Evolutionary conservation across 2,329 filamentous ascomycete genomes (phyloP).

Genomic region (Xenosphaeropsis pyriputrescens): DNA sequence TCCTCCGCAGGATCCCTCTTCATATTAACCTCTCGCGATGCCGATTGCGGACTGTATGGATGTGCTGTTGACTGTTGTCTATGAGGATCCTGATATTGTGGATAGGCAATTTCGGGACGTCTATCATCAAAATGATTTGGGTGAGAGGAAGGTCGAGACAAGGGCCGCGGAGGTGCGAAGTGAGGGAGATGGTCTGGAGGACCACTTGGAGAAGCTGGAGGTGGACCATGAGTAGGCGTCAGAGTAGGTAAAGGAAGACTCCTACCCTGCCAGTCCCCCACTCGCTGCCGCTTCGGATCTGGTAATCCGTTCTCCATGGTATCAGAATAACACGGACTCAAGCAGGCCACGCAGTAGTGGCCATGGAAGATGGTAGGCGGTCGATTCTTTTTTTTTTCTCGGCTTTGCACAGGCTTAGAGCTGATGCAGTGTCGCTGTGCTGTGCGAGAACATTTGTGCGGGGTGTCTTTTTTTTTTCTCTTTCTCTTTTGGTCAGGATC

Average conservation of each 20-base stretch:
- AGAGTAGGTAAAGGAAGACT: too few relatives aligned
- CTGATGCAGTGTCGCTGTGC: conserved; percentile 12
- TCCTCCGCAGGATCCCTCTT: conserved; percentile 33
- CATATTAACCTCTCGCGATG: conserved; percentile 33
- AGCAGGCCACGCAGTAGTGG: conserved; percentile 17
- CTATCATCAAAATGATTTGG: conserved; percentile 35
- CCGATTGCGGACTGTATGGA: conserved; percentile 20
- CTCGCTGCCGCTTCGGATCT: conserved; percentile 44
- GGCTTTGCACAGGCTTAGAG: conserved; percentile 18
- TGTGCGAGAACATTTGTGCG: conserved; percentile 14
- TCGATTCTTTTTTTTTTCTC: conserved; percentile 8
- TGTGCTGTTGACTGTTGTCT: conserved; percentile 9
- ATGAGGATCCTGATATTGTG: conserved; percentile 26
- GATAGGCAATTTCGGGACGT: conserved; percentile 40
- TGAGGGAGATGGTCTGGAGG: conserved; percentile 14
- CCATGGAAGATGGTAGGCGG: conserved; percentile 20
- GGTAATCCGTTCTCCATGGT: conserved; percentile 44
- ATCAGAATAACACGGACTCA: conserved; percentile 27
- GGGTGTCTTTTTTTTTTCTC: conserved; percentile 2
- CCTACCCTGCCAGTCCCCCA: conserved; percentile 15
- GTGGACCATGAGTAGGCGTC: too few relatives aligned
- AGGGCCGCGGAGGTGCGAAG: conserved; percentile 13
- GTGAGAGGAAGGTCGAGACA: conserved; percentile 11
- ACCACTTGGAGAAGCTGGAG: conserved; percentile 10
- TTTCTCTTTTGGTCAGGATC: too few relatives aligned